These are phyloP conservation scores for Hortiboletus flavorubellus DNA, from an alignment of 768 basidiomycete genomes.

Conservation along the genomic window DNA sequence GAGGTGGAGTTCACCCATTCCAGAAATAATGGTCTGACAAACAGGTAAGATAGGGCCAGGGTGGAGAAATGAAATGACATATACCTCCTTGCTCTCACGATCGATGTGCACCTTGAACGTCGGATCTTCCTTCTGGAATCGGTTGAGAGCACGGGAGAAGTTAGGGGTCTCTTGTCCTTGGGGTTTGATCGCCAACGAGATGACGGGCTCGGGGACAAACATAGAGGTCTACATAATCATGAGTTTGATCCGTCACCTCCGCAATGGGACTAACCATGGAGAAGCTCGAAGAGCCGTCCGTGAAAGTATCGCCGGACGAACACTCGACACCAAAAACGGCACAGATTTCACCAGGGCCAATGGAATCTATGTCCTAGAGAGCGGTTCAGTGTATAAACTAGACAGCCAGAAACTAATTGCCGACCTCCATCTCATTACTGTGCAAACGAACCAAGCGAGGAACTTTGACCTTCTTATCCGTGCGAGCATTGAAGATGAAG, in stretches of 20 bases:
- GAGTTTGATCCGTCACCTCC: not conserved
- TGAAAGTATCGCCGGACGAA: slow-evolving; percentile 96
- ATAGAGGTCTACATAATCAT: slow-evolving; percentile 72
- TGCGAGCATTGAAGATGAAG: slow-evolving; percentile 86
- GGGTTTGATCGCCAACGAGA: slow-evolving; percentile 91
- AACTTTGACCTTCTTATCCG: slow-evolving; percentile 96
- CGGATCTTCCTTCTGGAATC: slow-evolving; percentile 98
- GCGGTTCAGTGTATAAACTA: not conserved
- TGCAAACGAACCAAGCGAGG: slow-evolving; percentile 97
- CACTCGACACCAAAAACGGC: slow-evolving; percentile 99
- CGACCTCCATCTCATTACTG: slow-evolving; percentile 97
- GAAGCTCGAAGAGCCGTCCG: slow-evolving; percentile 83
- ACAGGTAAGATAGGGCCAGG: not conserved
- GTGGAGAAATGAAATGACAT: not conserved
- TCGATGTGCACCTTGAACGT: slow-evolving; percentile 98
- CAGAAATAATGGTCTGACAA: slow-evolving; percentile 91
- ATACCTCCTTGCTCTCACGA: slow-evolving; percentile 87
- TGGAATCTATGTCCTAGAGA: slow-evolving; percentile 78
- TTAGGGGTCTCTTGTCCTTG: slow-evolving; percentile 91
- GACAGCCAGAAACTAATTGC: slow-evolving; percentile 12
- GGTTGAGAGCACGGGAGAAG: slow-evolving; percentile 93
- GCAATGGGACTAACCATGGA: slow-evolving; percentile 70
- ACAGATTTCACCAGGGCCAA: slow-evolving; percentile 98
- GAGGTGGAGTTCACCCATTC: slow-evolving; percentile 98
- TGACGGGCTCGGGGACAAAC: slow-evolving; percentile 98